Conservation (phyloP, 306 rosid genomes). For the Albizia julibrissin region DNA sequence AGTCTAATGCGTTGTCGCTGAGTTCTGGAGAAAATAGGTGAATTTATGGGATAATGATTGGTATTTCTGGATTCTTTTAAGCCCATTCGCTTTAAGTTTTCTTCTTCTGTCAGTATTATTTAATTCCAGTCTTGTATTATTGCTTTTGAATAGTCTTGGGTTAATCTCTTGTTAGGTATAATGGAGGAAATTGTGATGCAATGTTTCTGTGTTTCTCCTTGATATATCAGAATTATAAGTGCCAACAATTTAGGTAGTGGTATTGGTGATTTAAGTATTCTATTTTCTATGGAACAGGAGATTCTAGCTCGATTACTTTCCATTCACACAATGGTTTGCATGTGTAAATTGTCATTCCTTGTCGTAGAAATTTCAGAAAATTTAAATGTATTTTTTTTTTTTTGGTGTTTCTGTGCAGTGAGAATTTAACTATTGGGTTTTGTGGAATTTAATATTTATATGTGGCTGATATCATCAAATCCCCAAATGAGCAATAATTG, state of each 20-base stretch:
- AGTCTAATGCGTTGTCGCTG: conserved; percentile 41
- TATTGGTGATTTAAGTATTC: conserved; percentile 19
- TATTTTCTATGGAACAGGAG: background rate
- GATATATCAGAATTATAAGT: background rate
- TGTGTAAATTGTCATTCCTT: background rate
- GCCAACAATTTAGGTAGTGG: background rate
- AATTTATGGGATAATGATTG: background rate
- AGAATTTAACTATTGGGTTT: conserved; percentile 6
- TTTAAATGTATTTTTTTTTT: background rate
- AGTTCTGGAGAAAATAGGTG: conserved; percentile 18
- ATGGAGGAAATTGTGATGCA: background rate
- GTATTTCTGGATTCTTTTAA: background rate
- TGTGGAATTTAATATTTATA: background rate
- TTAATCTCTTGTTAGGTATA: background rate
- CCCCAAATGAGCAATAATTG: conserved; percentile 12
- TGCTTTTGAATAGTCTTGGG: conserved; percentile 6
- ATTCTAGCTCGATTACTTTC: conserved; percentile 4
- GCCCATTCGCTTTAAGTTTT: background rate
- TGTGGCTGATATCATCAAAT: conserved; percentile 4
- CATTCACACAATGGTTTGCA: background rate
- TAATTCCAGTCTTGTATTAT: conserved; percentile 4
- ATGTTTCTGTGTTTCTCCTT: conserved; percentile 2
- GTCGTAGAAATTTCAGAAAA: conserved; percentile 6
- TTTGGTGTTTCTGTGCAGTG: conserved; percentile 1
- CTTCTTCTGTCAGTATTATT: background rate